Evolutionary conservation across 441 rosid genomes (phyloP).

Genomic region (Kokia cookei): DNA sequence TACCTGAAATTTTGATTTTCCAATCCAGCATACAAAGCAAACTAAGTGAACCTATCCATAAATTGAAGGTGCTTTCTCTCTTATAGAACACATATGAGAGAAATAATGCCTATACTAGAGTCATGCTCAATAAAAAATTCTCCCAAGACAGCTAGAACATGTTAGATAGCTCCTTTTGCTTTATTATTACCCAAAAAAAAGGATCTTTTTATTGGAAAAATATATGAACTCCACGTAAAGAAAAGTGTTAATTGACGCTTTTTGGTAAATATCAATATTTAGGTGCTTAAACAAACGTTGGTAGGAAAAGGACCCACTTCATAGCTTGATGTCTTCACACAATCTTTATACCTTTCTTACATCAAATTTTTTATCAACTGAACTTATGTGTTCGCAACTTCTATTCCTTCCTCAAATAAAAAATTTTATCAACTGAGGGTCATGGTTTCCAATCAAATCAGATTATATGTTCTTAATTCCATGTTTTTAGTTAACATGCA

Average conservation of each 20-base stretch:
- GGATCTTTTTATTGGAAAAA: not conserved
- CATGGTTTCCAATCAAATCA: not conserved
- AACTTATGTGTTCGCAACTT: not conserved
- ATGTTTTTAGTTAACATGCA: not conserved
- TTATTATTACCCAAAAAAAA: not conserved
- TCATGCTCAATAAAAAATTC: constrained; percentile 4
- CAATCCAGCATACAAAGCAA: constrained; percentile 11
- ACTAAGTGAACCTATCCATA: not conserved
- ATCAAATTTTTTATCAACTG: not conserved
- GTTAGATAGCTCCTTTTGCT: not conserved
- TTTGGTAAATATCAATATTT: not conserved
- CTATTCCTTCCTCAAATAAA: not conserved
- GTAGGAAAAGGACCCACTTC: not conserved
- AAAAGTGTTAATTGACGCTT: not conserved
- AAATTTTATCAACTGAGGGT: not conserved
- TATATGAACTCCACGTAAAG: not conserved
- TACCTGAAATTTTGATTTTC: constrained; percentile 58
- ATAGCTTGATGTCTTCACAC: not conserved
- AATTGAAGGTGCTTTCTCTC: not conserved
- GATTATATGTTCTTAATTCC: not conserved
- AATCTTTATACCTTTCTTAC: not conserved
- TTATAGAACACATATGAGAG: not conserved
- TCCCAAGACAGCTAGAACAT: not conserved
- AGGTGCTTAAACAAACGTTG: not conserved
- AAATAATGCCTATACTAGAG: not conserved